phyloP scores from a whole-genome alignment of 352 stramenopile species.

The Phytopythium aichiense region DNA sequence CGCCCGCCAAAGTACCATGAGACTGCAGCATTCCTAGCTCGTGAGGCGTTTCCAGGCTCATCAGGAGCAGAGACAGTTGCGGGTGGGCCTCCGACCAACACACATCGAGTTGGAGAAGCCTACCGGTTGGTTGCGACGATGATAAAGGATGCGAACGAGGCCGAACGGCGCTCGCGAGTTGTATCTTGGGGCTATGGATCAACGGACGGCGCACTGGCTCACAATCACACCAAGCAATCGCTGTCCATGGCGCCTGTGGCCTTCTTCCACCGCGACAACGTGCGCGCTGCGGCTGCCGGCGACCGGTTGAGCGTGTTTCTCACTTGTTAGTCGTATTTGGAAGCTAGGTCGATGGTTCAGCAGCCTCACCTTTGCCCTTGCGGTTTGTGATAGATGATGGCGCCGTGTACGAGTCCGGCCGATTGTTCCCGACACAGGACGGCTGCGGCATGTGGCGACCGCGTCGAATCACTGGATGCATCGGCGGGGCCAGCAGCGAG shows the following conservation, averaged over 20 bases:
- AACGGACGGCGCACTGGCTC: slow-evolving; percentile 40
- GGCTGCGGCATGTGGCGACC: slow-evolving; percentile 52
- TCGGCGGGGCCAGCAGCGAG: not conserved
- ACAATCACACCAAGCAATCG: slow-evolving; percentile 22
- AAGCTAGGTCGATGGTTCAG: not conserved
- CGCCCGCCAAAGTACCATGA: slow-evolving; percentile 46
- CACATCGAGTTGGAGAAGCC: slow-evolving; percentile 20
- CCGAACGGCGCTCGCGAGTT: slow-evolving; percentile 22
- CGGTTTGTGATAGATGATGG: slow-evolving; percentile 18
- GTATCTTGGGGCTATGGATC: slow-evolving; percentile 57
- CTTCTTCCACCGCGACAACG: slow-evolving; percentile 28
- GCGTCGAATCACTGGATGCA: slow-evolving; percentile 14
- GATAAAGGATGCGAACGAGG: slow-evolving; percentile 17
- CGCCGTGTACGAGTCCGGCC: slow-evolving; percentile 42
- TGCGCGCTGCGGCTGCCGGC: slow-evolving; percentile 42
- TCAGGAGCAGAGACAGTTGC: not conserved
- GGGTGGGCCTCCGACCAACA: not conserved
- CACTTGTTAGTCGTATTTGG: slow-evolving; percentile 18
- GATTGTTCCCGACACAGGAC: slow-evolving; percentile 51
- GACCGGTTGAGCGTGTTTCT: slow-evolving; percentile 63
- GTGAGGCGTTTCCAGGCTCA: slow-evolving; percentile 23
- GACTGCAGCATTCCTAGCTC: slow-evolving; percentile 27
- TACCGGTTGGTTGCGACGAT: slow-evolving; percentile 44
- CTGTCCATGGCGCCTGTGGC: slow-evolving; percentile 28
- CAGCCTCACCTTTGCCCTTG: not conserved